Conservation (phyloP, 169 alveolate species). For the Plasmodium vinckei region DNA sequence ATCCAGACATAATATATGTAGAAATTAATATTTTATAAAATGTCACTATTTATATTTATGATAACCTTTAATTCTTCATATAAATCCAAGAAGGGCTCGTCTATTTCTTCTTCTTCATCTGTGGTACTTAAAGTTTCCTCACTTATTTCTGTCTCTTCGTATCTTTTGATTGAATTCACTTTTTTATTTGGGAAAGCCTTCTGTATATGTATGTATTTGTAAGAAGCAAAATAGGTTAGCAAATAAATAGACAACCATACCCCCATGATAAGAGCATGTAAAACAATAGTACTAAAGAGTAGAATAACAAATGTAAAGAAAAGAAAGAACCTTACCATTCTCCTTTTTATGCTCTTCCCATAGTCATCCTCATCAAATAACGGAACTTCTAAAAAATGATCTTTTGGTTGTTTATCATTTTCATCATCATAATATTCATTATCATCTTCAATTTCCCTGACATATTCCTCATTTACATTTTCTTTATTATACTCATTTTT, state of each 20-base stretch:
- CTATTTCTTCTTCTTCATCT: slow-evolving; percentile 71
- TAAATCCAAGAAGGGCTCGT: slow-evolving; percentile 73
- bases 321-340: slow-evolving; percentile 33
- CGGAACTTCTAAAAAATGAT: slow-evolving; percentile 76
- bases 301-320: not conserved
- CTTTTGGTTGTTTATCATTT: slow-evolving; percentile 26
- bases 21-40: not conserved
- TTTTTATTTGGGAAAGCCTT: slow-evolving; percentile 26
- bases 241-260: not conserved
- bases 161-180: slow-evolving; percentile 7
- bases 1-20: not conserved
- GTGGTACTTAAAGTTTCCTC: slow-evolving; percentile 59
- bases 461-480: slow-evolving; percentile 40
- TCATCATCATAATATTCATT: slow-evolving; percentile 44
- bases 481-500: slow-evolving; percentile 57
- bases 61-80: slow-evolving; percentile 71
- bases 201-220: slow-evolving; percentile 7
- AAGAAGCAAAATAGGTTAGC: not conserved
- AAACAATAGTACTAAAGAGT: no score
- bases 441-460: slow-evolving; percentile 20
- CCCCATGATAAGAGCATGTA: no score
- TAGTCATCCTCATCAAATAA: slow-evolving; percentile 73
- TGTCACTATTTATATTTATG: not conserved
- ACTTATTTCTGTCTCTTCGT: slow-evolving; percentile 50
- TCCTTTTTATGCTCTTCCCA: slow-evolving; percentile 47